Base-by-base conservation (phyloP, 768 basidiomycete genomes). In the Chalciporus pseudorubinellus region DNA sequence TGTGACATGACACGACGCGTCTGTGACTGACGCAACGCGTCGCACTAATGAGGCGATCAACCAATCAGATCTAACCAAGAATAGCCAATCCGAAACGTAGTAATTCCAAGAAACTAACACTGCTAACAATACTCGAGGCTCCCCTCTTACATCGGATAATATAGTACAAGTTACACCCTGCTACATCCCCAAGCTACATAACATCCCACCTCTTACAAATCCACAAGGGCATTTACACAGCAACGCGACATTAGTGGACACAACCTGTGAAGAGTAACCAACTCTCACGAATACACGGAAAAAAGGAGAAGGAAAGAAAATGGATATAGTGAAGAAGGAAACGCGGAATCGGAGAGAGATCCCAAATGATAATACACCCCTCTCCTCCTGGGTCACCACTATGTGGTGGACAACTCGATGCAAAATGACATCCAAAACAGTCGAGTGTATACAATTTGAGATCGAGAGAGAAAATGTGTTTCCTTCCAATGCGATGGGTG, bases 1-100 rank as follows among this genome's bases (percentile, higher is more conserved):
- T 61, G 63, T 69, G 66, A 3, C 9, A 0, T 14, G 67, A 69
- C 68, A 69, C 65, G 43, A 5, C 66, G 65, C 55, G 66, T 69
- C 40, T 12, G 57, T 55, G 58, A 62, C 58, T 39, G 52, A 38
- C 65, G 65, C 65, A 51, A 38, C 65, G 65, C 65, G 65, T 56
- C 58, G 51, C 56, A 57, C 53, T 42, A 47, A 40, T 18, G n/a
- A 46, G 22, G 6, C 3, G n/a, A 36, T 21, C 44, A 21, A 33
- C 51, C 51, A 38, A 34, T n/a, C 39, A 46, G 13, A 6, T 5
- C 20, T n/a, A 31, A 26, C 6, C 38, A 42, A 39, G 40, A 55
- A 36, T 58, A 45, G 22, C 20, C 31, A 24, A 47, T 38, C 4
- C 11, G 41, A 59, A 19, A 44, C 12, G 20, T 2, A n/a, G 21